A percentile compares a stretch with the other conserved stretches of the same genome.
These are phyloP conservation scores for Euryodendron excelsum DNA, from an alignment of 148 eudicot species.

Conservation along the genomic window DNA sequence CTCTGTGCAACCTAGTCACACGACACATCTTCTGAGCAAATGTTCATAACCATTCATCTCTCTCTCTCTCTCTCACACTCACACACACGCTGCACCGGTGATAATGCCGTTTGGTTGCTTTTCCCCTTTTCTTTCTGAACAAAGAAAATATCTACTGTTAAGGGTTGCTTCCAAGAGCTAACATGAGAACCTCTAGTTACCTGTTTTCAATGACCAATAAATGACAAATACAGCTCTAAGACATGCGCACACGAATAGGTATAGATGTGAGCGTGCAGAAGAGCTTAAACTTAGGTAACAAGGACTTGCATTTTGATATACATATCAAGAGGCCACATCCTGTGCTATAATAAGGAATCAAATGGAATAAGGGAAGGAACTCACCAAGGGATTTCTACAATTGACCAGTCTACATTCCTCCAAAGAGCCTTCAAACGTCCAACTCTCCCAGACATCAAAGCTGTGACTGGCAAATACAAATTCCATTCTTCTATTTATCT, in stretches of 20 bases:
- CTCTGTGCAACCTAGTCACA: not conserved
- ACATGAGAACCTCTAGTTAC: no score
- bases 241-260: not conserved
- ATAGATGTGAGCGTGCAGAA: not conserved
- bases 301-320: not conserved
- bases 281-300: no score
- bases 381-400: slow-evolving; percentile 87
- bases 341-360: not conserved
- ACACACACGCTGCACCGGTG: no score
- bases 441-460: slow-evolving; percentile 97
- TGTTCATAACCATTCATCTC: not conserved
- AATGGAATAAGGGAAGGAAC: not conserved
- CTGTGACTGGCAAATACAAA: slow-evolving; percentile 99
- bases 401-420: slow-evolving; percentile 89
- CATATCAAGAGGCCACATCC: not conserved
- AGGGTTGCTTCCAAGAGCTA: not conserved
- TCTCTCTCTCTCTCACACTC: no score
- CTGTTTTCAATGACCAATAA: not conserved
- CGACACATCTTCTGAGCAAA: not conserved
- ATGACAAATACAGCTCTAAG: not conserved
- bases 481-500: slow-evolving; percentile 96
- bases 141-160: no score
- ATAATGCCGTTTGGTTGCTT: no score
- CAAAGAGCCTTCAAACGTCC: slow-evolving; percentile 89
- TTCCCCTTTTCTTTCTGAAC: no score